phyloP scores from a whole-genome alignment of 1,284 basidiomycete genomes.

The Sporisorium exsertum region DNA sequence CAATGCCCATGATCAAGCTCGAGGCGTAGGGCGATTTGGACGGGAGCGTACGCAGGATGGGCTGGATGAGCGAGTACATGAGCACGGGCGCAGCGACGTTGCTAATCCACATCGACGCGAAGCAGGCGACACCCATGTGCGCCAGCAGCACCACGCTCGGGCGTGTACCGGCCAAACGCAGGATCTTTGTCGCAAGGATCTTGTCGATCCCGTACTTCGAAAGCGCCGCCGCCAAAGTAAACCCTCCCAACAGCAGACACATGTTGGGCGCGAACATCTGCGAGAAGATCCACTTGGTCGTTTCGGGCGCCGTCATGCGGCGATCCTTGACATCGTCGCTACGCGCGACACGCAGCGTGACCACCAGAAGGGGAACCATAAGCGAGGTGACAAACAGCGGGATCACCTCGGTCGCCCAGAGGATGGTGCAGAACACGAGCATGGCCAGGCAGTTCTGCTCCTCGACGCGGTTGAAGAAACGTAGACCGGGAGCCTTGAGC shows the following conservation, averaged over 20 bases:
- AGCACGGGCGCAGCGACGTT: conserved; percentile 98
- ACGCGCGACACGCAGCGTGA: conserved; percentile 85
- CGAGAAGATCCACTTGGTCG: conserved; percentile 81
- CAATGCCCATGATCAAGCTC: conserved; percentile 93
- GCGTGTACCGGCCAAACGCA: conserved; percentile 87
- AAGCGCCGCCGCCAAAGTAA: conserved; percentile 95
- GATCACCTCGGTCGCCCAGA: conserved; percentile 98
- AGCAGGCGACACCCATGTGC: conserved; percentile 96
- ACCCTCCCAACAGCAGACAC: conserved; percentile 83
- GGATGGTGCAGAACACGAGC: conserved; percentile 87
- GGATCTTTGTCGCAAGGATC: conserved; percentile 85
- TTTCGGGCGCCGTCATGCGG: conserved; percentile 77
- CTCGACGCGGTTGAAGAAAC: conserved; percentile 74
- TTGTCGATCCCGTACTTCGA: conserved; percentile 98
- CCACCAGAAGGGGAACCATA: conserved; percentile 87
- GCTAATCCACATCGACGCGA: conserved; percentile 99
- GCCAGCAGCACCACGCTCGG: conserved; percentile 89
- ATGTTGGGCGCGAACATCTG: conserved; percentile 85
- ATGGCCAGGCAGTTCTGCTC: conserved; percentile 93
- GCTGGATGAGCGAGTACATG: conserved; percentile 97
- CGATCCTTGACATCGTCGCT: conserved; percentile 74
- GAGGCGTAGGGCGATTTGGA: conserved; percentile 87
- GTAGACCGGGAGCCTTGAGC: conserved; percentile 64
- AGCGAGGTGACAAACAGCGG: conserved; percentile 96
- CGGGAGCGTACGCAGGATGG: conserved; percentile 91